Base-by-base conservation (phyloP, 352 stramenopile genomes). In the Globisporangium okanoganense region DNA sequence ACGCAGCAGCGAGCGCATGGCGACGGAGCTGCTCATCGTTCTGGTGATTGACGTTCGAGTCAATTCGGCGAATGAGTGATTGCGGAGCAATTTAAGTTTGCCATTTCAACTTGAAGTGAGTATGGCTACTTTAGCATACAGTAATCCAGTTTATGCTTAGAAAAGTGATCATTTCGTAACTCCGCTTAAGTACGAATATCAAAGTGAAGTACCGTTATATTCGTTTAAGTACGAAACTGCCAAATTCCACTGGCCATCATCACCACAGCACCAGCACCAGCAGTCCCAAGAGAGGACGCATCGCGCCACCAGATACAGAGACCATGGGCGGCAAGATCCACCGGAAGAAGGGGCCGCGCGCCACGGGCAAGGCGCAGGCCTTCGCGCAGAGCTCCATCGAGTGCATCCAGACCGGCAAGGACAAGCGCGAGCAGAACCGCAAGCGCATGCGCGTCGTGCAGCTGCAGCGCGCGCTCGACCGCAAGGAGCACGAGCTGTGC, bases 401-500 rank as follows among this genome's bases (percentile, higher is more conserved):
- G 38, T 80, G 56, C 47, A 88, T 86, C 65, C 69, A 89, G 66
- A 70, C 65, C 36, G 84, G 67, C 45, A 72, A 75, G 40, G 83
- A 91, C 53, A 89, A 83, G 64, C 87, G 87, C 54, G 66, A 71
- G 40, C 72, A 85, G 57, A 87, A 78, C 44, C 79, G 82, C 9
- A 78, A 72, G 53, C 84, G 86, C 27, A 82, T 95, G 82, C 83
- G 84, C 56, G 82, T 95, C 29, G 76, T 91, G 52, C 84, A 95
- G 68, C 65, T 93, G 27, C 84, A 95, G 65, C 82, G 86, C 43
- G 64, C 67, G n/a, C 71, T 90, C 40, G 81, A 92, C 35, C 75
- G 75, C 36, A 85, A 94, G 59, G 65, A 91, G 64, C 70, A 85
- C 33, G 69, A 86, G 61, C 61, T 95, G 51, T 72, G 69, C 27